Conservation (phyloP, 495 filamentous ascomycete species). For the Daldinia concentrica region DNA sequence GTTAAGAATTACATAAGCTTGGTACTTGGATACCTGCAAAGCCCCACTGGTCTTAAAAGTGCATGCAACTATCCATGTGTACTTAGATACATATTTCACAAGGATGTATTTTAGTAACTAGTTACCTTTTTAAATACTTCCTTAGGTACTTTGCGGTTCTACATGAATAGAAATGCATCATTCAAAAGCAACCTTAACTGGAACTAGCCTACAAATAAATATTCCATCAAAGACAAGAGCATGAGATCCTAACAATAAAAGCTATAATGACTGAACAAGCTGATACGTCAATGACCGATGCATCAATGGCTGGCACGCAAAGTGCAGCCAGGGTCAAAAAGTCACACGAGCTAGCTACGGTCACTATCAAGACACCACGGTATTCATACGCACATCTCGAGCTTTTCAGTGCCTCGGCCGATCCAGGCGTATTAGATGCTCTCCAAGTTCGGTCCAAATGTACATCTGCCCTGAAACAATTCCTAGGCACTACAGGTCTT, state of each 20-base stretch:
- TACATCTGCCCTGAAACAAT: constrained; percentile 76
- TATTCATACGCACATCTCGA: constrained; percentile 57
- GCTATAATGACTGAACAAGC: constrained; percentile 32
- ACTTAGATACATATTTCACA: background rate
- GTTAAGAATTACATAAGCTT: too few species aligned
- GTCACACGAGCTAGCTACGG: constrained; percentile 47
- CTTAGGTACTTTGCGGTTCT: too few species aligned
- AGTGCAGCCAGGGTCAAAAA: constrained; percentile 37
- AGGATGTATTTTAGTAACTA: too few species aligned
- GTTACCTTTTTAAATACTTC: too few species aligned
- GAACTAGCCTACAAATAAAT: background rate
- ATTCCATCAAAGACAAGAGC: background rate
- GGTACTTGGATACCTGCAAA: too few species aligned
- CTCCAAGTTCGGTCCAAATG: constrained; percentile 79
- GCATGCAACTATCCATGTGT: too few species aligned
- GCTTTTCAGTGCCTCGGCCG: constrained; percentile 29
- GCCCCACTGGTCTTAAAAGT: too few species aligned
- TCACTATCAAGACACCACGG: constrained; percentile 49
- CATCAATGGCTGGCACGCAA: constrained; percentile 18
- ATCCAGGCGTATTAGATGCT: constrained; percentile 64
- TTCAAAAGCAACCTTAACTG: background rate
- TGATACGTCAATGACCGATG: constrained; percentile 31
- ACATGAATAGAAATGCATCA: too few species aligned
- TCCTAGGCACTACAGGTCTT: constrained; percentile 79
- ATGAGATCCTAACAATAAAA: background rate